Evolutionary conservation across 768 basidiomycete species (phyloP), one percentile per base, ranked within the genome.

Genomic region (Serendipita indica): DNA sequence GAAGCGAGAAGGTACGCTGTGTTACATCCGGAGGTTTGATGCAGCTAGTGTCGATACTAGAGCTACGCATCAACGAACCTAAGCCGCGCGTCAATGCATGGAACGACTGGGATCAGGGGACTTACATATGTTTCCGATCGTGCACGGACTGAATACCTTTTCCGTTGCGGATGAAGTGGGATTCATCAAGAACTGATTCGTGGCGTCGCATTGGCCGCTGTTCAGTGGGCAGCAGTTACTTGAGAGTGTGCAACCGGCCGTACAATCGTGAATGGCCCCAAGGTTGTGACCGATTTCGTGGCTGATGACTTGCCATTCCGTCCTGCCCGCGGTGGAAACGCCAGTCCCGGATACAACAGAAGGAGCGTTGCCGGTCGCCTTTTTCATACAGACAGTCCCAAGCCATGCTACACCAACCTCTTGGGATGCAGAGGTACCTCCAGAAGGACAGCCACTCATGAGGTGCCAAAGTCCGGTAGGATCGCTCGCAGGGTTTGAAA

Each of bases 381-480:
- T 71, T 60, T 81, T 75, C 63, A 79, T 79, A 65, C 83, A 85
- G 70, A 92, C 67, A 18, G 86, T 87, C 20, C 78, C 86, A 2
- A 94, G 77, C 89, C 89, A 91, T 3, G 89, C 89, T 49, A 92
- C 88, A 20, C 89, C 90, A 34, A 84, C 81, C 69, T 89, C 86
- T 7, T 79, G 77, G n/a, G n/a, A n/a, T n/a, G n/a, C n/a, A n/a
- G n/a, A n/a, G n/a, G n/a, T n/a, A n/a, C n/a, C n/a, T n/a, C 85
- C 85, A 6, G 84, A 83, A 2, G 83, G 80, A 64, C 87, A 89
- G 25, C 81, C 82, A 62, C 84, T 88, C 83, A 92, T 85, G 12
- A 92, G 72, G 71, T 91, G 89, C 86, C 89, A 92, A 30, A 94
- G 74, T 2, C 89, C 90, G 20, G 78, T 80, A 16, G 80, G 78